phyloP scores from a whole-genome alignment of 495 filamentous ascomycete genomes.

The Penicillium bialowiezense region DNA sequence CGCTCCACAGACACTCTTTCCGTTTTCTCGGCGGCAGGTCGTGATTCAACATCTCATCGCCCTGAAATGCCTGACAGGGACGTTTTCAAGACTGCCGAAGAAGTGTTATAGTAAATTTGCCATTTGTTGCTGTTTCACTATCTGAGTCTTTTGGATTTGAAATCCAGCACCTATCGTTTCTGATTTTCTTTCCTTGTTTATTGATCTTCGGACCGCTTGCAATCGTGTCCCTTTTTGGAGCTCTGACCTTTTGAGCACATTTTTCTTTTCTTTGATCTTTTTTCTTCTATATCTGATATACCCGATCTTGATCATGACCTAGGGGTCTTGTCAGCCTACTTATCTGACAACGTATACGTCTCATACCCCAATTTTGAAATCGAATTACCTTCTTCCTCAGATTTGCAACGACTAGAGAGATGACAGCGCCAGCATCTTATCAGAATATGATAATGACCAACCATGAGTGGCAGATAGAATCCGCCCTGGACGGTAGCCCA shows the following conservation, averaged over 20 bases:
- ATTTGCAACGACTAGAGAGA: too few species aligned
- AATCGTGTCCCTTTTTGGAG: neutral
- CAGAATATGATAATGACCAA: too few species aligned
- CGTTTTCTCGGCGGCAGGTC: constrained; percentile 9
- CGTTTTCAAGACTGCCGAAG: constrained; percentile 25
- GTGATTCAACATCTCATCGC: constrained; percentile 13
- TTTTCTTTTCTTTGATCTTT: neutral
- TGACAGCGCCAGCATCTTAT: too few species aligned
- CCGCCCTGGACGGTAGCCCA: too few species aligned
- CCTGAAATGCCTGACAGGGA: constrained; percentile 34
- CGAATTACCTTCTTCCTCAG: neutral
- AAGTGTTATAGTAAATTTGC: constrained; percentile 7
- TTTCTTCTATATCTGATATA: constrained; percentile 11
- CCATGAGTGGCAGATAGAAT: too few species aligned
- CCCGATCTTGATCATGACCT: constrained; percentile 7
- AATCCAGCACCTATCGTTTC: neutral
- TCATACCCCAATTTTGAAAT: constrained; percentile 1
- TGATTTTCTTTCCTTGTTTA: neutral
- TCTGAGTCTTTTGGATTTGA: neutral
- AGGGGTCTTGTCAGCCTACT: neutral
- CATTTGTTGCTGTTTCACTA: constrained; percentile 1
- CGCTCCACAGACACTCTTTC: constrained; percentile 30
- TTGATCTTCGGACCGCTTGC: neutral
- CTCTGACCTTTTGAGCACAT: neutral
- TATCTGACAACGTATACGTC: neutral